Conservation (phyloP, 305 asterid genomes). For the Solanum hybrid region DNA sequence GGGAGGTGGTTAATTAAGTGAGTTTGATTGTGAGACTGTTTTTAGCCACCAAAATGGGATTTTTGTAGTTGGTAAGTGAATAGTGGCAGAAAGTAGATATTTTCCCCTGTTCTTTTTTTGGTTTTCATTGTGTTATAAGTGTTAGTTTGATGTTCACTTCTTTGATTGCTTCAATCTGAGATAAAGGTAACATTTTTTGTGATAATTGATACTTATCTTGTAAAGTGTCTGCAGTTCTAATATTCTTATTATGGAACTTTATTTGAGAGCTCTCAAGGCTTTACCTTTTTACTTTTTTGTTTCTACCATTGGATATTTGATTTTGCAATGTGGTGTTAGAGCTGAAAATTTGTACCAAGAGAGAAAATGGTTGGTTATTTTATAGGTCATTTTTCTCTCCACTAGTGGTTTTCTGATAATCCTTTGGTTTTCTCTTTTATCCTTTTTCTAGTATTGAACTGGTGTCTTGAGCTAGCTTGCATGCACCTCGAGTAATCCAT, state of each 20-base stretch:
- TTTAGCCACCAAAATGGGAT: not conserved
- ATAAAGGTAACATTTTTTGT: constrained; percentile 1
- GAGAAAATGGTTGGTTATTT: not conserved
- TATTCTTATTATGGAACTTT: not conserved
- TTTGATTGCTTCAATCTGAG: not conserved
- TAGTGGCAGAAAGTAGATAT: not conserved
- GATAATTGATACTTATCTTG: not conserved
- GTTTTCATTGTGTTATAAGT: not conserved
- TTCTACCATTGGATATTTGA: not conserved
- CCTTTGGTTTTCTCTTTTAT: not conserved
- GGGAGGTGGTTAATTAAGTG: not conserved
- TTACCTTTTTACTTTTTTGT: not conserved
- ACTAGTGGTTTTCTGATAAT: not conserved
- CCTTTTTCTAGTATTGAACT: not conserved
- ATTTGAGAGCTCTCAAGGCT: not conserved
- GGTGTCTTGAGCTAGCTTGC: not conserved
- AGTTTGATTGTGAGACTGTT: not conserved
- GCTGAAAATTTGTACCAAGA: not conserved
- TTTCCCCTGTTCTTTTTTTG: not conserved
- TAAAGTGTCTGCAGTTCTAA: not conserved
- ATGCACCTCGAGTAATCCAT: not conserved
- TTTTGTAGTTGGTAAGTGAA: not conserved
- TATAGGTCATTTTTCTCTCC: not conserved
- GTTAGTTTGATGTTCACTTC: not conserved
- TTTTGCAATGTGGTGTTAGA: not conserved